Evolutionary conservation across 192 early-diverging fungal genomes (phyloP).

Genomic region (Gaertneriomyces sp.): DNA sequence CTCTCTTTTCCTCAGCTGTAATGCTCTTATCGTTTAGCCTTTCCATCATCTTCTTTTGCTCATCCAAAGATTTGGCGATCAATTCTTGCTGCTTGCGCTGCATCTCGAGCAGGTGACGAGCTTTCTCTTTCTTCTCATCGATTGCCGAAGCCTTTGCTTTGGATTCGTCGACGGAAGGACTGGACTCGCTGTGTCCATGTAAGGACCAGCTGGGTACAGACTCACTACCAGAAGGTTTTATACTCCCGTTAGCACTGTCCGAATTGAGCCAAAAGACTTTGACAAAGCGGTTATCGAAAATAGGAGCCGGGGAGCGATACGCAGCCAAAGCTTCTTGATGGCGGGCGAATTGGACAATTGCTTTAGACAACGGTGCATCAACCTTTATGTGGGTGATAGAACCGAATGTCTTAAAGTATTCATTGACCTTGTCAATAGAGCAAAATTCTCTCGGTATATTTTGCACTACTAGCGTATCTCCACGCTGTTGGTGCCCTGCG

Average conservation of each 20-base stretch:
- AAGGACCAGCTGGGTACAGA: too few species aligned
- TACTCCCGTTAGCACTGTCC: background rate
- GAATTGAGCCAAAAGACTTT: constrained; percentile 69
- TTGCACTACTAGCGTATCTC: constrained; percentile 64
- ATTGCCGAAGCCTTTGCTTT: constrained; percentile 19
- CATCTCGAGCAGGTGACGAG: constrained; percentile 39
- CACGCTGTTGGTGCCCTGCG: constrained; percentile 6
- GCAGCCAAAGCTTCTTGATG: constrained; percentile 65
- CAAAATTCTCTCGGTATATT: constrained; percentile 70
- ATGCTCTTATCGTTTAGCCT: constrained; percentile 51
- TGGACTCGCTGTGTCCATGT: too few species aligned
- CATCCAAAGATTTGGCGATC: constrained; percentile 59
- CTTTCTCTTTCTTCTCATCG: constrained; percentile 46
- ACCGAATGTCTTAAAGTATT: constrained; percentile 77
- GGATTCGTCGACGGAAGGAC: too few species aligned
- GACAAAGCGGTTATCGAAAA: constrained; percentile 84
- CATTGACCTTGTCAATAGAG: constrained; percentile 67
- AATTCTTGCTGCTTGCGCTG: constrained; percentile 43
- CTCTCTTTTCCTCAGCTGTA: constrained; percentile 33
- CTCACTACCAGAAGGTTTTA: too few species aligned
- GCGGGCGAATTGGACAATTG: constrained; percentile 61
- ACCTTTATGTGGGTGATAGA: constrained; percentile 69
- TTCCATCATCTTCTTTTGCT: constrained; percentile 58
- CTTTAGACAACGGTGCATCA: constrained; percentile 49
- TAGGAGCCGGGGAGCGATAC: constrained; percentile 68